Base-by-base conservation (phyloP, 805 yeast species). In the Kluyveromyces aestuarii region DNA sequence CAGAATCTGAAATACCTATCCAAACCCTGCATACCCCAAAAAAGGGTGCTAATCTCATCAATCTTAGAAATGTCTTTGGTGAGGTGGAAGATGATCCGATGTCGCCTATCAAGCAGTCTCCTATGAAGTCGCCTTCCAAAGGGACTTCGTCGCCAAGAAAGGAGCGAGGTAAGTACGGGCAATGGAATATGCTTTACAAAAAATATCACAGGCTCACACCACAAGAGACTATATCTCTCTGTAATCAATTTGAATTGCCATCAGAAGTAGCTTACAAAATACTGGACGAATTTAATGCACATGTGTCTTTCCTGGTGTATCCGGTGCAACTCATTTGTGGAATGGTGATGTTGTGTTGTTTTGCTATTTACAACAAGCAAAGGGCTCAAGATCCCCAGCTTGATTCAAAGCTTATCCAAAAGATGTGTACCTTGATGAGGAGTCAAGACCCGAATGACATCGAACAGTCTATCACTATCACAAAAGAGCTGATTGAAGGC, bases 281-380 rank as follows among this genome's bases (percentile, higher is more conserved):
- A 42, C 50, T 82, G 9, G 73, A 72, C 39, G 74, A 80, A 1
- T 83, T 74, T 54, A 64, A 72, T 38, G 62, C 69, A 3, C 77
- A 79, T 56, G 71, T 74, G 43, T 72, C 73, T 41, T 77, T 79
- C 53, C 74, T 82, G 38, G 75, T 75, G 36, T 79, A 76, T 50
- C 82, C 81, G 38, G 84, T 89, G 88, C 79, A 80, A 8, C 61
- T 84, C 19, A 76, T 84, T 2, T 81, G 86, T 60, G 90, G 90
- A 0, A 59, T 84, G 52, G 72, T 83, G 0, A 70, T 82, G 36
- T 75, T 82, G 17, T 81, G 82, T 13, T 80, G 79, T 48, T 67
- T 72, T 17, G 70, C 80, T 14, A 70, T 83, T 33, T 80, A 81
- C 60, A 72, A 75, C 48, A 69, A 69, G 19, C 59, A 70, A 35